These are phyloP conservation scores for Linnemannia hyalina DNA, from an alignment of 192 early-diverging fungal genomes.

Conservation along the genomic window DNA sequence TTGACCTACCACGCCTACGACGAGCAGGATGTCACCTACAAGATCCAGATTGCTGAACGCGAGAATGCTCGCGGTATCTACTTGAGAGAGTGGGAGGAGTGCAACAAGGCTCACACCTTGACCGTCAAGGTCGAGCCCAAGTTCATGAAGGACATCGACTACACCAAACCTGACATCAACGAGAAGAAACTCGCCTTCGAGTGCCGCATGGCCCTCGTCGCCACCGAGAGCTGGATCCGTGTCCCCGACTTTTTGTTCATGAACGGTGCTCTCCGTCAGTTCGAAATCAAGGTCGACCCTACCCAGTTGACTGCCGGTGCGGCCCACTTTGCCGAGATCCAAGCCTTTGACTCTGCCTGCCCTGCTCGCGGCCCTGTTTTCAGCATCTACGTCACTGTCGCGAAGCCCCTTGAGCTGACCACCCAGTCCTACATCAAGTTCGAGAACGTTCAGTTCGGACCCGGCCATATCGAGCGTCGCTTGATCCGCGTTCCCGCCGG, in stretches of 20 bases:
- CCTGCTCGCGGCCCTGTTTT: conserved; percentile 85
- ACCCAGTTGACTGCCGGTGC: conserved; percentile 79
- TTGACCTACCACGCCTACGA: conserved; percentile 64
- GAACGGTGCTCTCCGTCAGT: conserved; percentile 71
- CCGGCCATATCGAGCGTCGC: conserved; percentile 83
- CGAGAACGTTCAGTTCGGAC: conserved; percentile 71
- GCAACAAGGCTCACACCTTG: conserved; percentile 69
- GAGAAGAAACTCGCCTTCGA: conserved; percentile 82
- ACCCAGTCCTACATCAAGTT: conserved; percentile 66
- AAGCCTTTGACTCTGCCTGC: conserved; percentile 82
- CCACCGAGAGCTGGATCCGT: conserved; percentile 82
- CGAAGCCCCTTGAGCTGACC: conserved; percentile 76
- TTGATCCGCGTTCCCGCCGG: conserved; percentile 87
- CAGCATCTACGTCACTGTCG: conserved; percentile 89
- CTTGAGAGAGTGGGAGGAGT: conserved; percentile 83
- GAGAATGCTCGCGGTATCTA: conserved; percentile 86
- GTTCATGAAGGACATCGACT: conserved; percentile 75
- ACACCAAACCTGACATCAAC: conserved; percentile 68
- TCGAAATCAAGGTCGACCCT: conserved; percentile 85
- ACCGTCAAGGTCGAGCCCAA: conserved; percentile 68
- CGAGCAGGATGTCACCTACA: conserved; percentile 80
- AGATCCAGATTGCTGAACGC: conserved; percentile 43
- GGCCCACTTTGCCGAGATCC: conserved; percentile 83
- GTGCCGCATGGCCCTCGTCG: conserved; percentile 77
- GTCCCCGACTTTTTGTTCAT: conserved; percentile 82